Percentiles rank a stretch among this genome's conserved stretches.
phyloP scores from a whole-genome alignment of 306 rosid species.

The Begonia peltatifolia region DNA sequence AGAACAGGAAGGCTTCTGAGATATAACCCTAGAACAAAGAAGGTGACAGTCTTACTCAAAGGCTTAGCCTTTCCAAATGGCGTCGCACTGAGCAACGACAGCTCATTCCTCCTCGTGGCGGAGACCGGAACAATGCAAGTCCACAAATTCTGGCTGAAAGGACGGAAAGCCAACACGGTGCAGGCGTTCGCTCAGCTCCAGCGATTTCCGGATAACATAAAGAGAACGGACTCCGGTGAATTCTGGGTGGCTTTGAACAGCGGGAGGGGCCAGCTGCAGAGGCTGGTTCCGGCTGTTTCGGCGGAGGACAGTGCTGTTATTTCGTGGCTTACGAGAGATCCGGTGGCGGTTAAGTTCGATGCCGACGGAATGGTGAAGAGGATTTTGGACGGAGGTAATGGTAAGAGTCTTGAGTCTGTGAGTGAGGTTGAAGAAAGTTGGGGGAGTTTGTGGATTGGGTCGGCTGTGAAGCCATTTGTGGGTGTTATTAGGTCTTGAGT shows the following conservation, averaged over 20 bases:
- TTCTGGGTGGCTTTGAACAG: slow-evolving; percentile 46
- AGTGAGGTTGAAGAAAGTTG: slow-evolving; percentile 40
- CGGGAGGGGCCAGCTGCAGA: slow-evolving; percentile 12
- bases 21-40: slow-evolving; percentile 26
- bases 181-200: slow-evolving; percentile 21
- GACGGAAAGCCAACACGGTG: slow-evolving; percentile 2
- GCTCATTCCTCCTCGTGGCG: slow-evolving; percentile 27
- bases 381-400: slow-evolving; percentile 34
- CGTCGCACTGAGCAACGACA: slow-evolving; percentile 42
- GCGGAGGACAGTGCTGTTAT: neutral
- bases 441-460: slow-evolving; percentile 46
- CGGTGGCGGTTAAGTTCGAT: slow-evolving; percentile 31
- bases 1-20: slow-evolving; percentile 39
- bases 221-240: slow-evolving; percentile 21
- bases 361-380: slow-evolving; percentile 18
- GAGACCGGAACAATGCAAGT: slow-evolving; percentile 17
- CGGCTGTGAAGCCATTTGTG: slow-evolving; percentile 26
- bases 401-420: slow-evolving; percentile 17
- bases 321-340: slow-evolving; percentile 11
- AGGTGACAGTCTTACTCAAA: slow-evolving; percentile 22
- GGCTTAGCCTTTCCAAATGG: slow-evolving; percentile 49
- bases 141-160: slow-evolving; percentile 22
- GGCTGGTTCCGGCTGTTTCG: neutral
- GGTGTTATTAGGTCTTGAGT: slow-evolving; percentile 10
- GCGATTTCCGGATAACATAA: slow-evolving; percentile 45